phyloP scores from a whole-genome alignment of 257 asterid species.

The Echites panduratus region DNA sequence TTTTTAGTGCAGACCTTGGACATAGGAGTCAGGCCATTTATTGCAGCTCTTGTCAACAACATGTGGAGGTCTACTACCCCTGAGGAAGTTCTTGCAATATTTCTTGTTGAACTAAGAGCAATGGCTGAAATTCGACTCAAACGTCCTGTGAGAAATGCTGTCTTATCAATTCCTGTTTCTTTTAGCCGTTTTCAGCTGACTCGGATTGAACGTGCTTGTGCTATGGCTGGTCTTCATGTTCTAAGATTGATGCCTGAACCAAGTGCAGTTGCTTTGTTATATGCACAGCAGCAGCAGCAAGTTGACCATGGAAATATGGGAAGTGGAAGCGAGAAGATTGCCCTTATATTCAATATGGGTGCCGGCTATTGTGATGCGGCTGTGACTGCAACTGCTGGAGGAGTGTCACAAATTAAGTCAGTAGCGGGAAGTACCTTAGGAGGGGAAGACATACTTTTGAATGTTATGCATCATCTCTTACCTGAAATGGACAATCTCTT shows the following conservation, averaged over 20 bases:
- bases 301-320: slow-evolving; percentile 43
- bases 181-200: slow-evolving; percentile 80
- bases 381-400: slow-evolving; percentile 73
- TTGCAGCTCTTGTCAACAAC: slow-evolving; percentile 75
- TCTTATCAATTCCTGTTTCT: slow-evolving; percentile 64
- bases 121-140: slow-evolving; percentile 65
- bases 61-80: slow-evolving; percentile 87
- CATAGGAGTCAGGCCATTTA: slow-evolving; percentile 72
- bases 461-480: slow-evolving; percentile 51
- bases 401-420: slow-evolving; percentile 75
- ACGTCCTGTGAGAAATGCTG: slow-evolving; percentile 53
- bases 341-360: slow-evolving; percentile 79
- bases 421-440: slow-evolving; percentile 63
- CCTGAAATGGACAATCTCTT: slow-evolving; percentile 58
- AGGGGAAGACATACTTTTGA: slow-evolving; percentile 77
- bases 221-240: slow-evolving; percentile 90
- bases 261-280: slow-evolving; percentile 75
- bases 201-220: slow-evolving; percentile 76
- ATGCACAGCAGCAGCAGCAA: slow-evolving; percentile 79
- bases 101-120: slow-evolving; percentile 59
- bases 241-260: slow-evolving; percentile 90
- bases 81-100: slow-evolving; percentile 82
- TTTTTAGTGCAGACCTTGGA: slow-evolving; percentile 70
- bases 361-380: slow-evolving; percentile 92
- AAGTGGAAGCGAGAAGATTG: slow-evolving; percentile 63